Base-by-base conservation (phyloP, 371 early-diverging fungal genomes). In the Syncephalastrum racemosum region DNA sequence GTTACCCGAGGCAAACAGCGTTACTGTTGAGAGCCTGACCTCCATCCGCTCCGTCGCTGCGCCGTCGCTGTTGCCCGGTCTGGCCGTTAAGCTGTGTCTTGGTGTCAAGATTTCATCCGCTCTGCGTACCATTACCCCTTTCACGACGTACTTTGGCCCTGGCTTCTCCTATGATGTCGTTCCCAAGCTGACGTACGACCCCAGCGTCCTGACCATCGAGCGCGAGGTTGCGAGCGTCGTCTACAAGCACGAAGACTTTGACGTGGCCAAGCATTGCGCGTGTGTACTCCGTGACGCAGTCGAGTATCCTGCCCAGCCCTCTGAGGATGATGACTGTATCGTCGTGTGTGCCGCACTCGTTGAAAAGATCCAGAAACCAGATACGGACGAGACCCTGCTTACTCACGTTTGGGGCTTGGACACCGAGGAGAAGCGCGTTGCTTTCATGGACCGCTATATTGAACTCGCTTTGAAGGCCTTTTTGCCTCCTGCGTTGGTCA, bases 71-170 rank as follows among this genome's bases (percentile, higher is more conserved):
- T 54, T 79, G 13, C 69, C 68, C 3, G 70, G 75, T n/a, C 52
- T 64, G 16, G 69, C 78, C 3, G 63, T 87, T 40, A 90, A 90
- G 65, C 70, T 88, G n/a, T 76, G 88, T 15, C 60, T 90, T 24
- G 89, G 85, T 19, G 72, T 89, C 61, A 89, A 83, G 58, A 72
- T 87, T 5, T 75, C 89, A 1, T 88, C 88, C 12, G 88, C 88
- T n/a, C 57, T 90, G 60, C 84, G 90, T 50, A 89, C 87, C 15
- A 79, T 90, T 52, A 83, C 85, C 13, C 87, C 88, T 4, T 88
- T 81, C 70, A 75, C 85, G 1, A 82, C 88, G 15, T 73, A 79
- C 54, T 77, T 86, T 53, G 88, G 89, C 0, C 85, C 90, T 19
- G 80, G 79, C 8, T 72, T 90, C 22, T 74, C 79, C 4, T 55